Evolutionary conservation across 139 green algal genomes (phyloP).

Genomic region (Chloropicon primus): DNA sequence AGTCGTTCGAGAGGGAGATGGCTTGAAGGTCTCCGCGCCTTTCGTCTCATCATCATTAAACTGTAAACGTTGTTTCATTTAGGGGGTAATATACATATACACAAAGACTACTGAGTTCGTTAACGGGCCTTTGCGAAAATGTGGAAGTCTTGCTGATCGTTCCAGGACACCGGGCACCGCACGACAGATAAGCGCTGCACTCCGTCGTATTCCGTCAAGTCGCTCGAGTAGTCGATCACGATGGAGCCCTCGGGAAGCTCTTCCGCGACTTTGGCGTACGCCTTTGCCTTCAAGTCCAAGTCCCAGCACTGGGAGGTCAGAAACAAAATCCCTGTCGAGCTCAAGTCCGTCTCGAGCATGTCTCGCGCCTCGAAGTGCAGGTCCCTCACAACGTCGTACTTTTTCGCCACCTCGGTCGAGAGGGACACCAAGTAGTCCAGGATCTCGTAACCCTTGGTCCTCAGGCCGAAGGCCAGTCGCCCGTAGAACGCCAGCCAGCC

Average conservation of each 20-base stretch:
- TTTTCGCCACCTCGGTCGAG: neutral
- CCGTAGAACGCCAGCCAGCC: conserved; percentile 7
- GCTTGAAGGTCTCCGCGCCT: no score
- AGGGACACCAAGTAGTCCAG: neutral
- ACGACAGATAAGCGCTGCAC: neutral
- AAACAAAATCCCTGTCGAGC: neutral
- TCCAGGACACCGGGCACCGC: neutral
- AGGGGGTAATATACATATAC: no score
- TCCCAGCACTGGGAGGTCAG: conserved; percentile 7
- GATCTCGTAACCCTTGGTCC: neutral
- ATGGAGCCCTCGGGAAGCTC: neutral
- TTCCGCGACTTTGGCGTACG: neutral
- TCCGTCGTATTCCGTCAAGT: no score
- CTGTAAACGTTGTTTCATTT: no score
- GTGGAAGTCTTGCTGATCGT: neutral
- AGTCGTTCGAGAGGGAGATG: neutral
- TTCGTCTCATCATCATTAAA: no score
- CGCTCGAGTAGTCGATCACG: neutral
- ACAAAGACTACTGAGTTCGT: no score
- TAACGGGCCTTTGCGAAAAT: neutral
- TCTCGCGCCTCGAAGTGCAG: neutral
- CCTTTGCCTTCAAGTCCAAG: neutral
- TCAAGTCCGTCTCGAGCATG: conserved; percentile 3
- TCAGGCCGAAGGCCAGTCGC: neutral
- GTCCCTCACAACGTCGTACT: neutral